Evolutionary conservation across 352 stramenopile genomes (phyloP).

Genomic region (Blastocystis sp.): DNA sequence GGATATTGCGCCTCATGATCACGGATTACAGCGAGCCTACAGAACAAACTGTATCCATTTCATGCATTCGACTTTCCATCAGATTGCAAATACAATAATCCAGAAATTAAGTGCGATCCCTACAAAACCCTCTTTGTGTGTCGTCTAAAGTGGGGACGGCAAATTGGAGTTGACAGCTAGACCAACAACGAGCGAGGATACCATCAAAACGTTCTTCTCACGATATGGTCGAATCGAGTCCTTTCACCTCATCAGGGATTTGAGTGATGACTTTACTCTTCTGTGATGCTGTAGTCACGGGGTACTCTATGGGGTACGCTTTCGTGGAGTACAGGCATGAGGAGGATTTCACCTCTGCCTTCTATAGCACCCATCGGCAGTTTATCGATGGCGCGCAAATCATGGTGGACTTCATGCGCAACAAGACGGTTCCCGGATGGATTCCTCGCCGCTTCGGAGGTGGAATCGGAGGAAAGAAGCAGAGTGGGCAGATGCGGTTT

Average conservation of each 20-base stretch:
- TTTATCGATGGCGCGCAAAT: conserved; percentile 51
- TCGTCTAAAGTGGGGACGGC: conserved; percentile 24
- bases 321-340: conserved; percentile 65
- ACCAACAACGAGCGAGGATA: conserved; percentile 46
- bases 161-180: neutral
- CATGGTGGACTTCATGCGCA: conserved; percentile 59
- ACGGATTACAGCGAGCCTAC: conserved; percentile 64
- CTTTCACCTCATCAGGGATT: conserved; percentile 34
- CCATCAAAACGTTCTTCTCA: conserved; percentile 22
- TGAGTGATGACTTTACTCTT: conserved; percentile 4
- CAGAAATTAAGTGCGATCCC: conserved; percentile 23
- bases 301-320: conserved; percentile 33
- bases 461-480: conserved; percentile 64
- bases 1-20: conserved; percentile 66
- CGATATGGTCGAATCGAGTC: conserved; percentile 43
- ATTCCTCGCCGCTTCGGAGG: conserved; percentile 61
- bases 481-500: conserved; percentile 69
- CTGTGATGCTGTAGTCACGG: conserved; percentile 44
- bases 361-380: conserved; percentile 34
- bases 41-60: conserved; percentile 11
- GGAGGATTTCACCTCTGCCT: conserved; percentile 56
- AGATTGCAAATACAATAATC: conserved; percentile 45
- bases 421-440: conserved; percentile 62
- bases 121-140: conserved; percentile 64
- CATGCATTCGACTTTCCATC: neutral